Conservation (phyloP, 2,329 filamentous ascomycete genomes). For the Emmonsiellopsis sp. region DNA sequence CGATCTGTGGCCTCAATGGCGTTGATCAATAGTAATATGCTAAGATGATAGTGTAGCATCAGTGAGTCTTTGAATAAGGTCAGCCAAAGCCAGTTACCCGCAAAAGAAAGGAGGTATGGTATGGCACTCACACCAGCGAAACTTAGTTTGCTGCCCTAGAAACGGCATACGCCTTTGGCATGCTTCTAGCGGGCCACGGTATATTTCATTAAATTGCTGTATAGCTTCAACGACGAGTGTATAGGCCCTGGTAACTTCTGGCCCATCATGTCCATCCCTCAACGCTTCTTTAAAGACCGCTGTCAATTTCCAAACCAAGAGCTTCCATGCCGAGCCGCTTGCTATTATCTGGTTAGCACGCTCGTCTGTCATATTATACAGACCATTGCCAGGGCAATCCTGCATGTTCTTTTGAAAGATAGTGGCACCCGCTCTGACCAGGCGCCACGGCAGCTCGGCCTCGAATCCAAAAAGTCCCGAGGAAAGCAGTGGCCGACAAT, state of each 20-base stretch:
- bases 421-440: slow-evolving; percentile 17
- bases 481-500: slow-evolving; percentile 30
- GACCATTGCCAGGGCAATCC: slow-evolving; percentile 16
- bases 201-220: slow-evolving; percentile 19
- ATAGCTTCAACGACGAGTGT: slow-evolving; percentile 17
- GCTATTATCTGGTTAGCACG: slow-evolving; percentile 21
- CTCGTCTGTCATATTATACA: slow-evolving; percentile 17
- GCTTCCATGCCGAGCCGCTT: slow-evolving; percentile 17
- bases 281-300: slow-evolving; percentile 24
- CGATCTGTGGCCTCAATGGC: slow-evolving; percentile 18
- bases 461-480: slow-evolving; percentile 25
- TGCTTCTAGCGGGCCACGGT: slow-evolving; percentile 16
- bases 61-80: slow-evolving; percentile 14
- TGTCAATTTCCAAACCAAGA: slow-evolving; percentile 22
- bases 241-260: slow-evolving; percentile 18
- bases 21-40: slow-evolving; percentile 20
- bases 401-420: slow-evolving; percentile 20
- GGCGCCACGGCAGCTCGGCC: slow-evolving; percentile 19
- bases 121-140: slow-evolving; percentile 22
- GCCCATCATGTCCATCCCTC: slow-evolving; percentile 22
- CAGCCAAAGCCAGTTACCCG: background rate
- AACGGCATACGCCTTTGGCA: slow-evolving; percentile 23
- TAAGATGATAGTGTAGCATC: slow-evolving; percentile 20
- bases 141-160: slow-evolving; percentile 18
- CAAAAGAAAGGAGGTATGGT: background rate